phyloP scores from a whole-genome alignment of 495 filamentous ascomycete genomes.

The Chaetomium fimeti region DNA sequence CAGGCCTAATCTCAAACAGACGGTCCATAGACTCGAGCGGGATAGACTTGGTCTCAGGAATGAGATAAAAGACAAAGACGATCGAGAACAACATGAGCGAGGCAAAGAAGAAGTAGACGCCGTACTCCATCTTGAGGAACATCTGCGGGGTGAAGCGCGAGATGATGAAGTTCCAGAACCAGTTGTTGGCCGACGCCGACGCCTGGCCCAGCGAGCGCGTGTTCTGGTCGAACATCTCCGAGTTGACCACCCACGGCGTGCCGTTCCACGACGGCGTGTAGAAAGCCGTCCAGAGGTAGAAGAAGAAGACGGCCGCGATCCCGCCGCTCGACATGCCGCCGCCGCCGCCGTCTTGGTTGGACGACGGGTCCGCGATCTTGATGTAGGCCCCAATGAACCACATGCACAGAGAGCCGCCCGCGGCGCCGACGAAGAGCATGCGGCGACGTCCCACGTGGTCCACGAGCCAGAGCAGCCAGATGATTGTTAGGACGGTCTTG shows the following conservation, averaged over 20 bases:
- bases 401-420: conserved; percentile 56
- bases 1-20: conserved; percentile 57
- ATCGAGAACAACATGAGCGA: conserved; percentile 66
- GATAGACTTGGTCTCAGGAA: conserved; percentile 54
- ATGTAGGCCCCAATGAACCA: conserved; percentile 57
- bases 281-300: conserved; percentile 76
- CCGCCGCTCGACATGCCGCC: conserved; percentile 52
- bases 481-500: conserved; percentile 59
- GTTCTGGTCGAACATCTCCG: conserved; percentile 62
- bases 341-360: conserved; percentile 30
- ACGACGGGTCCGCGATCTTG: conserved; percentile 51
- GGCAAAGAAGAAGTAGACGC: conserved; percentile 79
- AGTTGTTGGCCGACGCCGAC: conserved; percentile 66
- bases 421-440: conserved; percentile 55
- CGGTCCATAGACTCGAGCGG: conserved; percentile 56
- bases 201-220: conserved; percentile 67
- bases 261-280: conserved; percentile 78
- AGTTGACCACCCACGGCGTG: conserved; percentile 65
- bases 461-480: conserved; percentile 57
- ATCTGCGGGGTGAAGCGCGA: conserved; percentile 72
- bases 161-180: conserved; percentile 76
- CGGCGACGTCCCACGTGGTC: conserved; percentile 53
- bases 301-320: conserved; percentile 72
- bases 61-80: conserved; percentile 57
- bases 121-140: conserved; percentile 68